These are phyloP conservation scores for Coemansia sp. DNA, from an alignment of 192 early-diverging fungal genomes.

Conservation along the genomic window DNA sequence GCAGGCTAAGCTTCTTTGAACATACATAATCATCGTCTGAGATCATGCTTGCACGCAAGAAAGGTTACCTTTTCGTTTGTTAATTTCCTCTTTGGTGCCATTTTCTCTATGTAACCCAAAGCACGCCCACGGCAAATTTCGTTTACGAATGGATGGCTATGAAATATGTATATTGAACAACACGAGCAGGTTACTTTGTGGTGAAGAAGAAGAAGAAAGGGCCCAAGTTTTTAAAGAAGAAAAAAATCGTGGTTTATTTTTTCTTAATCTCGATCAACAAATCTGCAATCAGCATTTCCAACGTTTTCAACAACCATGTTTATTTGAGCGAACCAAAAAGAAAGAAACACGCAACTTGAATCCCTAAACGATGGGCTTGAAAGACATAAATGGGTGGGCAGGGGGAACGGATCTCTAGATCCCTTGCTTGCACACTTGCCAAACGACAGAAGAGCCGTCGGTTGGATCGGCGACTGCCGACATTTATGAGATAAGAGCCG, in stretches of 20 bases:
- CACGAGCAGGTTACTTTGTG: too few species aligned
- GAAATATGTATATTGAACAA: neutral
- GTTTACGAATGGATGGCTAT: neutral
- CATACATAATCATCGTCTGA: neutral
- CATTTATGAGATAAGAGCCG: slow-evolving; percentile 77
- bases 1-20: neutral
- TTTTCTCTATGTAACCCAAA: slow-evolving; percentile 5
- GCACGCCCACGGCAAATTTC: neutral
- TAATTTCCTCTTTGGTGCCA: slow-evolving; percentile 42
- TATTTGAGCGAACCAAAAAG: neutral
- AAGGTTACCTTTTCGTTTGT: slow-evolving; percentile 6
- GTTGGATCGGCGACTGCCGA: neutral
- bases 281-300: too few species aligned
- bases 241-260: too few species aligned
- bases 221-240: neutral
- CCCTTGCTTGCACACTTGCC: neutral
- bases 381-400: neutral
- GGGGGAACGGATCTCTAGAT: too few species aligned
- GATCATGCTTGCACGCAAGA: neutral
- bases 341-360: neutral
- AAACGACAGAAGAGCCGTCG: slow-evolving; percentile 1
- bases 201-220: neutral
- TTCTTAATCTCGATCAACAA: too few species aligned
- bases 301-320: too few species aligned
- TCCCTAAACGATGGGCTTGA: neutral